phyloP scores from a whole-genome alignment of 2,329 filamentous ascomycete species.

The Cryphonectria naterciae region DNA sequence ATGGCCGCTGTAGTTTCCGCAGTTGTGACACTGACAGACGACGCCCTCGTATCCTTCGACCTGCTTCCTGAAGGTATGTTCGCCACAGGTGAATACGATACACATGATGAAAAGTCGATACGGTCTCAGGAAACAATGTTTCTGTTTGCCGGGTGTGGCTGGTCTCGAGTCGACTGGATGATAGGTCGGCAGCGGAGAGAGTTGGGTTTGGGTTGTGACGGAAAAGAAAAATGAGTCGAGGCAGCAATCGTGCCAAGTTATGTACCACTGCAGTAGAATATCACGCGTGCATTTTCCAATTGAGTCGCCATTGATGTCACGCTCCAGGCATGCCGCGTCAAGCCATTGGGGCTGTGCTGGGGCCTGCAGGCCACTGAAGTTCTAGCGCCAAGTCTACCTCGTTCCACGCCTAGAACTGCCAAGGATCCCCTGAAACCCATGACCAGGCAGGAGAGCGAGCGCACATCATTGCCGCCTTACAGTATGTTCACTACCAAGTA shows the following conservation, averaged over 20 bases:
- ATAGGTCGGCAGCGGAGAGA: neutral
- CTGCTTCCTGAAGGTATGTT: constrained; percentile 64
- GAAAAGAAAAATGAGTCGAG: neutral
- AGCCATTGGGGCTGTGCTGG: constrained; percentile 22
- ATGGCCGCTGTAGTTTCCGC: constrained; percentile 64
- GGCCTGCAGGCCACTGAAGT: constrained; percentile 21
- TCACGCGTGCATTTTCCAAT: neutral
- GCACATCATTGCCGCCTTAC: too few species aligned
- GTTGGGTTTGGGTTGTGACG: neutral
- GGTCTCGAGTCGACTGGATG: neutral
- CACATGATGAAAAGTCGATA: constrained; percentile 50
- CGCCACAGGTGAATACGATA: constrained; percentile 65
- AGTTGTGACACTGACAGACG: constrained; percentile 67
- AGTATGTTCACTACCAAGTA: too few species aligned
- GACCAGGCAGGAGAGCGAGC: too few species aligned
- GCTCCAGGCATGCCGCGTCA: constrained; percentile 15
- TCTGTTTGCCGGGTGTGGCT: neutral
- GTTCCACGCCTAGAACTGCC: neutral
- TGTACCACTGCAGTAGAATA: neutral
- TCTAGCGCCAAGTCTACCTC: constrained; percentile 19
- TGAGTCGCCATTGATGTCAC: constrained; percentile 20
- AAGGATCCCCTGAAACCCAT: too few species aligned
- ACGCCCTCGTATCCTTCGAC: constrained; percentile 65
- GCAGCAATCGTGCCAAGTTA: neutral
- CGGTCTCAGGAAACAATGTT: neutral